Evolutionary conservation across 176 grass and related monocot species (phyloP), one percentile per base, ranked within the genome.

Genomic region (Carex myosuroides): DNA sequence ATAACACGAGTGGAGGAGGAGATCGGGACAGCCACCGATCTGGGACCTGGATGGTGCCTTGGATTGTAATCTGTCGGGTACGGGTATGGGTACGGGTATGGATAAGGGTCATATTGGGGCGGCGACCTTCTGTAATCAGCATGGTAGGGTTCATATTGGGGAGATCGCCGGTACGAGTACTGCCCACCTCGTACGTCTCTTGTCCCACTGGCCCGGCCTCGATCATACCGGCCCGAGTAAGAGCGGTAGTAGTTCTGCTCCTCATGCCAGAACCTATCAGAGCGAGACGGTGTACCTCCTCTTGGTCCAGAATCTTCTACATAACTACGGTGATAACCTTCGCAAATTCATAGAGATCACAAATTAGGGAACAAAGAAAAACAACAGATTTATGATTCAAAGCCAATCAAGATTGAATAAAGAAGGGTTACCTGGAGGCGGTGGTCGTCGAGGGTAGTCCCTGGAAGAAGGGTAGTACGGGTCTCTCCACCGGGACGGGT

Each of bases 11-110:
- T 71, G 41, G 84, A 89, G 41, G 84, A 88, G 58, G 62, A 85
- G 79, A 92, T 90, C 29, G 91, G 93, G 13, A 91, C 89, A 8
- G 96, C 91, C 2, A 99, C 87, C 80, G 96, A 92, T 87, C 93
- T 92, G 85, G 8, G 89, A 89, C 70, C 88, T 86, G 82, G 88
- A 86, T 41, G 91, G 87, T 60, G 91, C 71, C 57, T 84, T 79
- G 6, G 86, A 88, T 67, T 92, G 91, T 93, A 86, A 26, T 95
- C 93, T 57, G 70, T 65, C 3, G 88, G 84, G 3, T 88, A 92
- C 0, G 33, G 41, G 16, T 83, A 63, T 3, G 60, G 81, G 44
- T 81, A 63, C 18, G 58, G 46, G 46, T 76, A 50, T 6, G 41
- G 62, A 11, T 83, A 83, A 17, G 81, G 81, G 22, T 83, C 81